These are phyloP conservation scores for Piper longum DNA, from an alignment of 164 flowering plant genomes.

Conservation along the genomic window DNA sequence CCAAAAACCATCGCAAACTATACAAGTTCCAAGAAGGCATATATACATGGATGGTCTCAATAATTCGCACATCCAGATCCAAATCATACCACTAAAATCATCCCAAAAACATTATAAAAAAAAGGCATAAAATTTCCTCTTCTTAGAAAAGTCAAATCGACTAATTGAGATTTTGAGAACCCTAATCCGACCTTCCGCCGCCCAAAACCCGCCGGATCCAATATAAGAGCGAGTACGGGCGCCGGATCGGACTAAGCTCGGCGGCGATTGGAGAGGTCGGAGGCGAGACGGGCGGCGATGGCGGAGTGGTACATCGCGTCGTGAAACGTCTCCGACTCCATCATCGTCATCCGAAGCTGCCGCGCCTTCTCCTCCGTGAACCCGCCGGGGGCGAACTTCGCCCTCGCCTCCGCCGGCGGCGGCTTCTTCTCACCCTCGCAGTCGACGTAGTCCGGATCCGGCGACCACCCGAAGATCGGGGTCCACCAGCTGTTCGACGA, in stretches of 20 bases:
- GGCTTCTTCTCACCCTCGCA: not conserved
- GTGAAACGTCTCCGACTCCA: conserved; percentile 40
- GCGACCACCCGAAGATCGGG: conserved; percentile 58
- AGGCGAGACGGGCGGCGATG: conserved; percentile 77
- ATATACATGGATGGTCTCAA: no score
- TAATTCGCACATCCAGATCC: no score
- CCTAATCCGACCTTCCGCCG: not conserved
- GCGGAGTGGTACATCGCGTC: conserved; percentile 87
- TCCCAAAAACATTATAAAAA: no score
- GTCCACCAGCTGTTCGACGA: conserved; percentile 46
- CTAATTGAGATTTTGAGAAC: not conserved
- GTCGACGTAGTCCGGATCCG: conserved; percentile 65
- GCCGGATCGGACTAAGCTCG: not conserved
- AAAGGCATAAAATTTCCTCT: no score
- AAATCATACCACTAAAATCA: no score
- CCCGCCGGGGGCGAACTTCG: conserved; percentile 30
- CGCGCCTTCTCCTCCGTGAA: conserved; percentile 81
- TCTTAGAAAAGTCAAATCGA: not conserved
- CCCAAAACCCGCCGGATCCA: conserved; percentile 1
- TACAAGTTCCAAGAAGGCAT: no score
- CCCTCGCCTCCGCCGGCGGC: conserved; percentile 9
- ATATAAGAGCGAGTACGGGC: not conserved
- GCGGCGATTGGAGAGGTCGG: conserved; percentile 31
- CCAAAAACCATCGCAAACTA: no score
- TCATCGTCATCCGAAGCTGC: conserved; percentile 50